Evolutionary conservation across 2,329 filamentous ascomycete genomes (phyloP).

Genomic region (Neonectria sp.): DNA sequence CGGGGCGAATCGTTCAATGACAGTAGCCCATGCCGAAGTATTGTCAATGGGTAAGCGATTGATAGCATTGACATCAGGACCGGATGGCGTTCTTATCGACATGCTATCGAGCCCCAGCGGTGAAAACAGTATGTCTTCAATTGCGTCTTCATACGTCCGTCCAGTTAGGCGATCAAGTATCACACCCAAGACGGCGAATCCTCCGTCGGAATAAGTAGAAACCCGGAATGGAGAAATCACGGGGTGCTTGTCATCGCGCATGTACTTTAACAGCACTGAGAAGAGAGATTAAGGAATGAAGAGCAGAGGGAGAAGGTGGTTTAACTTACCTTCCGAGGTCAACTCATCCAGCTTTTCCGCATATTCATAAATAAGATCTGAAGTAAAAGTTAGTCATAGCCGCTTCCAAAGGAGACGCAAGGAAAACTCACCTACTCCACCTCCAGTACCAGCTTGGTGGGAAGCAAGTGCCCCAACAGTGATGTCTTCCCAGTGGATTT

Average conservation of each 20-base stretch:
- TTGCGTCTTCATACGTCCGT: conserved; percentile 29
- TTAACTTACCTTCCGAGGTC: not conserved
- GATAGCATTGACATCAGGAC: conserved; percentile 32
- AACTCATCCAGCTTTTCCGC: not conserved
- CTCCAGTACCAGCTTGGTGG: conserved; percentile 40
- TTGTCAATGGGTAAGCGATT: conserved; percentile 9
- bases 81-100: conserved; percentile 11
- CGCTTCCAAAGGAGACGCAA: no score
- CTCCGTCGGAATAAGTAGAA: conserved; percentile 43
- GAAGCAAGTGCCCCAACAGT: conserved; percentile 38
- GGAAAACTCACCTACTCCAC: conserved; percentile 9
- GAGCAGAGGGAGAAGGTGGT: no score
- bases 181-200: conserved; percentile 30
- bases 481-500: conserved; percentile 36
- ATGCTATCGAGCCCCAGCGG: conserved; percentile 34
- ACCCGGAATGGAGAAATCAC: conserved; percentile 29
- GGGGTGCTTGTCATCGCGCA: conserved; percentile 34
- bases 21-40: conserved; percentile 23
- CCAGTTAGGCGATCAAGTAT: conserved; percentile 37
- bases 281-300: accelerated
- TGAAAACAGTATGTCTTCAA: conserved; percentile 15
- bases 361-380: not conserved
- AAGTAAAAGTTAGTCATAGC: not conserved
- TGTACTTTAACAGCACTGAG: conserved; percentile 24
- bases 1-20: conserved; percentile 42